A percentile compares a stretch with the other conserved stretches of the same genome.
phyloP scores from a whole-genome alignment of 2,329 filamentous ascomycete genomes.

The Ustulina deusta region DNA sequence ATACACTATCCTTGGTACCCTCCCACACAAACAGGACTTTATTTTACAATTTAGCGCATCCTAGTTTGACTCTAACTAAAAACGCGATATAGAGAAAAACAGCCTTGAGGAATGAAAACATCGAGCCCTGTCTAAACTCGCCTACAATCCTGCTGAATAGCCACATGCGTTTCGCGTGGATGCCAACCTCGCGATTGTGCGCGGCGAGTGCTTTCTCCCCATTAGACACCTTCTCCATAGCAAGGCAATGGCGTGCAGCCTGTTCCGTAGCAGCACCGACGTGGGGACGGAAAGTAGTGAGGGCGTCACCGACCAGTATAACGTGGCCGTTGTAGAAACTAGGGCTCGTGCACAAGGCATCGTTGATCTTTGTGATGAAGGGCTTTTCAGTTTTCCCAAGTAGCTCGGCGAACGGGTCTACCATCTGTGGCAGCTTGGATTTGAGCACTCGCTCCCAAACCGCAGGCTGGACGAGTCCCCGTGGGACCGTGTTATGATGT shows the following conservation, averaged over 20 bases:
- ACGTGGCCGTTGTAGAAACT: conserved; percentile 11
- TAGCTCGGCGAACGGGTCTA: background rate
- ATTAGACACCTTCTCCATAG: conserved; percentile 4
- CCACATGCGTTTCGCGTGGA: background rate
- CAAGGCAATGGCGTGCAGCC: background rate
- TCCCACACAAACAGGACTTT: no score
- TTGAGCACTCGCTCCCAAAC: conserved; percentile 9
- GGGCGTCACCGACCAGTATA: conserved; percentile 2
- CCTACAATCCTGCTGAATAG: background rate
- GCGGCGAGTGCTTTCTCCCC: background rate
- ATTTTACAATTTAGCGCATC: no score
- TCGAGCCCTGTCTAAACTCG: background rate
- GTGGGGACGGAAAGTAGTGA: background rate
- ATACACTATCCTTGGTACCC: no score
- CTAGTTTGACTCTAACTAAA: no score
- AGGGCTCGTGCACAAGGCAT: background rate
- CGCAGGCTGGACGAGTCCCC: background rate
- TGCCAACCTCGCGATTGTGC: background rate
- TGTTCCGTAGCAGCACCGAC: background rate
- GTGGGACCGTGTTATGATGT: background rate
- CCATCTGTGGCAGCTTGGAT: background rate
- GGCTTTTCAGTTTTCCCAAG: background rate
- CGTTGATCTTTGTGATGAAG: conserved; percentile 5
- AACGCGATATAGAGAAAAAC: background rate
- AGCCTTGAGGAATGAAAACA: background rate